Evolutionary conservation across 2,329 filamentous ascomycete species (phyloP).

Genomic region (Didymella lethalis): DNA sequence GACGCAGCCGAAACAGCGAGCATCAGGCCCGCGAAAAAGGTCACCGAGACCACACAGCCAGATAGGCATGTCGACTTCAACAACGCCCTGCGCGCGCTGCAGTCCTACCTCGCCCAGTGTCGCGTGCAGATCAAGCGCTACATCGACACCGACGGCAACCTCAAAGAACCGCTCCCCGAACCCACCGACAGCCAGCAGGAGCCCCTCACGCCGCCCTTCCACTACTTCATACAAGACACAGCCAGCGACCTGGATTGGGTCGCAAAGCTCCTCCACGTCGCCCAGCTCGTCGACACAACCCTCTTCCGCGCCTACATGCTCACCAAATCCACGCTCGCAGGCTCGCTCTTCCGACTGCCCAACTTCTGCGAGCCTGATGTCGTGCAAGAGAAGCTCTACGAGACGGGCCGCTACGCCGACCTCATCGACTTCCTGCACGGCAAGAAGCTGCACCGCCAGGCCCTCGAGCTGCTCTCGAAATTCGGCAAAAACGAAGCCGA

Average conservation of each 20-base stretch:
- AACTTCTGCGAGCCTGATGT: constrained; percentile 98
- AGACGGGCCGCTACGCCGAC: constrained; percentile 88
- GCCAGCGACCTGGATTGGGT: constrained; percentile 64
- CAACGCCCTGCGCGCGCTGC: constrained; percentile 81
- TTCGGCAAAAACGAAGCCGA: constrained; percentile 71
- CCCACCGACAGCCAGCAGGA: constrained; percentile 50
- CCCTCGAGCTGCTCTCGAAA: constrained; percentile 79
- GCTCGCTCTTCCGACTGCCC: constrained; percentile 89
- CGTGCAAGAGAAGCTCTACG: constrained; percentile 89
- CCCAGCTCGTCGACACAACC: constrained; percentile 88
- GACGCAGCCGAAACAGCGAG: constrained; percentile 66
- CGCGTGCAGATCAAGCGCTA: constrained; percentile 70
- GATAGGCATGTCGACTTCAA: constrained; percentile 71
- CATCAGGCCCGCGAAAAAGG: constrained; percentile 53
- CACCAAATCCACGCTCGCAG: constrained; percentile 81
- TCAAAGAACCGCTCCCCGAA: constrained; percentile 65
- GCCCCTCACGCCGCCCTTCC: constrained; percentile 53
- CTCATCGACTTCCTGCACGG: constrained; percentile 97
- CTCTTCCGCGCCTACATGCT: constrained; percentile 97
- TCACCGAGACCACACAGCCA: constrained; percentile 55
- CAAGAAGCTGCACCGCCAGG: constrained; percentile 89
- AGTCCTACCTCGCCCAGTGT: constrained; percentile 87
- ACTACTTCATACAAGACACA: constrained; percentile 50
- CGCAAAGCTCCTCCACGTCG: constrained; percentile 75
- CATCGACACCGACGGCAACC: constrained; percentile 64